Evolutionary conservation across 2,329 filamentous ascomycete genomes (phyloP), one percentile per base, ranked within the genome.

Genomic region (Pyricularia grisea): DNA sequence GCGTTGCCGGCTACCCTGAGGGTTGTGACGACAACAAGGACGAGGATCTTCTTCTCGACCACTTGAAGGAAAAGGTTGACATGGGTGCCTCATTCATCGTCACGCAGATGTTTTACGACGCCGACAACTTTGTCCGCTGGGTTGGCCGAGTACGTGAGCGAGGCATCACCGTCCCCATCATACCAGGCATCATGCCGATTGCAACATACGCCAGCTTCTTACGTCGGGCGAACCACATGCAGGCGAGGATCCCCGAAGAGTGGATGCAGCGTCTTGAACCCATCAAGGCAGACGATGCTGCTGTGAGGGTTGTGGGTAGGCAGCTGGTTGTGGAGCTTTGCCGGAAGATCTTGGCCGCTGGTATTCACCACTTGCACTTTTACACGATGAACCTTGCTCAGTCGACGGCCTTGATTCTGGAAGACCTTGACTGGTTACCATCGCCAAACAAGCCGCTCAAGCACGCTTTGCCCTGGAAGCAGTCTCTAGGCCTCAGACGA

Each of bases 81-180:
- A 92, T 92, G 70, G 95, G 95, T 67, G 94, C 91, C 71, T 90
- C 91, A 7, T 99, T 98, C 78, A 92, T 99, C 72, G 92, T 99
- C 68, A 98, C 95, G 0, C 95, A 99, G 81, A 99, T 99, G 95
- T 98, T 98, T 81, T 99, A 99, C 83, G 94, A 99, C 76, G 94
- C 88, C 67, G 94, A 99, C 76, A 94, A 95, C 77, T 99, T 99
- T 80, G 81, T 98, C 68, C 87, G 89, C 68, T 99, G 95, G 95
- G 91, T 96, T 55, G 84, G 87, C 73, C 95, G 92, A 77, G 93
- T 94, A 70, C 90, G 94, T 67, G 92, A 90, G 68, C 89, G 88
- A 75, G 95, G 95, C 66, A 94, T 99, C 76, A 89, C 82, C 27
- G 74, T 78, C 7, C 78, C 78, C 60, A 93, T 94, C 71, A 87